A percentile compares a stretch with the other conserved stretches of the same genome.
These are phyloP conservation scores for Ganoderma leucocontextum DNA, from an alignment of 1,284 basidiomycete genomes.

Conservation along the genomic window DNA sequence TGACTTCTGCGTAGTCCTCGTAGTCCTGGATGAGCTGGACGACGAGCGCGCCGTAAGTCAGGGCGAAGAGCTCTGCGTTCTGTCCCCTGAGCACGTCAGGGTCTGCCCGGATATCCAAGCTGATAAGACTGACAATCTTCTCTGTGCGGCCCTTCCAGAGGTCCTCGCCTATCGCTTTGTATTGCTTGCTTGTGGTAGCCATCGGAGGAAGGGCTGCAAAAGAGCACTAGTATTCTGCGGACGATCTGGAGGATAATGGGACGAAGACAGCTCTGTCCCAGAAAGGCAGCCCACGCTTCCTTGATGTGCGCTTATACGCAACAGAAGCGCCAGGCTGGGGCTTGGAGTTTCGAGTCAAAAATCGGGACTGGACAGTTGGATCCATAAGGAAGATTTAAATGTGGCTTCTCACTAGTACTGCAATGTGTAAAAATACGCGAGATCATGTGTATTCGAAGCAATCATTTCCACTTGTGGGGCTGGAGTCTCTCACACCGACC, in stretches of 20 bases:
- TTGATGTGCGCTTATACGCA: background rate
- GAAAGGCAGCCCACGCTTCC: background rate
- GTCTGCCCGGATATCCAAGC: slow-evolving; percentile 15
- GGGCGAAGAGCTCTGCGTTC: slow-evolving; percentile 97
- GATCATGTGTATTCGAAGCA: slow-evolving; percentile 6
- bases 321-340: background rate
- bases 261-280: background rate
- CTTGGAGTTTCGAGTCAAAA: background rate
- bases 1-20: slow-evolving; percentile 94
- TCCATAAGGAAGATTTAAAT: slow-evolving; percentile 3
- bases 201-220: slow-evolving; percentile 40
- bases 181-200: slow-evolving; percentile 81
- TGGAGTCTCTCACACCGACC: slow-evolving; percentile 19
- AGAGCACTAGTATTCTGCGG: background rate
- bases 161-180: slow-evolving; percentile 87
- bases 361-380: background rate
- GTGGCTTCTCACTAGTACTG: slow-evolving; percentile 3
- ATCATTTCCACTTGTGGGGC: background rate
- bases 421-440: background rate
- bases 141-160: slow-evolving; percentile 91
- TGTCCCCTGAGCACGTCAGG: slow-evolving; percentile 46
- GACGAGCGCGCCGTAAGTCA: slow-evolving; percentile 97
- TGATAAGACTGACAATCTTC: slow-evolving; percentile 76
- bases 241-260: slow-evolving; percentile 1
- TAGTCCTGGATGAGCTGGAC: slow-evolving; percentile 99